phyloP scores from a whole-genome alignment of 805 yeast species.

The Dipodascopsis tothii region DNA sequence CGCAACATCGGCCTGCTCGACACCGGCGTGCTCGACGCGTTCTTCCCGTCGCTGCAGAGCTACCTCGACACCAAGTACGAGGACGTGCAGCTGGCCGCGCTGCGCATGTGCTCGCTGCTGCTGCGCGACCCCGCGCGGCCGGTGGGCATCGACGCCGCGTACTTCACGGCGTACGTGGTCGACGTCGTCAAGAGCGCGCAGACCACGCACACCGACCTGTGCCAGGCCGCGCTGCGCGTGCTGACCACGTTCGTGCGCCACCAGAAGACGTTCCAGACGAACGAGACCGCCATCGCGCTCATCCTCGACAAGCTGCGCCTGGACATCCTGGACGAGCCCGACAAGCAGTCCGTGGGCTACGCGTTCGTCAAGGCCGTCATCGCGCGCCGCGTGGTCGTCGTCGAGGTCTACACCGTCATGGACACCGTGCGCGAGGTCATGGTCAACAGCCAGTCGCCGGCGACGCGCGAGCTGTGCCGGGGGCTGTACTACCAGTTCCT shows the following conservation, averaged over 20 bases:
- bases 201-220: slow-evolving; percentile 65
- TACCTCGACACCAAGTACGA: slow-evolving; percentile 63
- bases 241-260: slow-evolving; percentile 66
- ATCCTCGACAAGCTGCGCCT: slow-evolving; percentile 67
- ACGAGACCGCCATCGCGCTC: slow-evolving; percentile 65
- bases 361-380: slow-evolving; percentile 74
- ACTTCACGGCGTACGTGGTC: slow-evolving; percentile 21
- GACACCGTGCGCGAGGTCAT: slow-evolving; percentile 71
- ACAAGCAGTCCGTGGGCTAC: slow-evolving; percentile 80
- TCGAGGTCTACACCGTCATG: slow-evolving; percentile 86
- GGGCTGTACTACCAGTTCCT: slow-evolving; percentile 74
- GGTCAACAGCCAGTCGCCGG: slow-evolving; percentile 81
- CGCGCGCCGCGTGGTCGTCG: slow-evolving; percentile 61
- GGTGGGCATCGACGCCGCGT: not conserved
- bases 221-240: slow-evolving; percentile 71
- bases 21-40: slow-evolving; percentile 56
- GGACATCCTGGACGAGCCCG: slow-evolving; percentile 76
- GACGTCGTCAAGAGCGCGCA: slow-evolving; percentile 68
- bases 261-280: slow-evolving; percentile 55
- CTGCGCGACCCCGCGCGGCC: not conserved
- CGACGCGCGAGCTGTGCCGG: slow-evolving; percentile 77
- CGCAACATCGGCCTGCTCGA: slow-evolving; percentile 55
- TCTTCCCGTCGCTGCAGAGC: slow-evolving; percentile 62
- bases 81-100: slow-evolving; percentile 60
- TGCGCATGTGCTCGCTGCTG: slow-evolving; percentile 50